phyloP scores from a whole-genome alignment of 2,329 filamentous ascomycete genomes.

The Fusarium udum region DNA sequence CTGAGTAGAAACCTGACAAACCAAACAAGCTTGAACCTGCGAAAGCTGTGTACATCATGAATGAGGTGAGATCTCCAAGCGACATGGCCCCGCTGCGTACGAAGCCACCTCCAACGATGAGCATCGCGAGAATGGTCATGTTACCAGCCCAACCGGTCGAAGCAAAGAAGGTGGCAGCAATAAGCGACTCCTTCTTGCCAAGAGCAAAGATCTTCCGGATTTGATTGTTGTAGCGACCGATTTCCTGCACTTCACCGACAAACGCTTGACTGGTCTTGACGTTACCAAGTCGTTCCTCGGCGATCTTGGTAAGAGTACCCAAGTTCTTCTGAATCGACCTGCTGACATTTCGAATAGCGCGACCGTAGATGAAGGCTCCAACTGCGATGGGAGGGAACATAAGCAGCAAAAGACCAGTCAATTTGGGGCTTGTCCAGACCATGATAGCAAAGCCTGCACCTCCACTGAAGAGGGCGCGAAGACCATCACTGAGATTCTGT shows the following conservation, averaged over 20 bases:
- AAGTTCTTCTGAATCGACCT: constrained; percentile 94
- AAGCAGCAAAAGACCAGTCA: constrained; percentile 85
- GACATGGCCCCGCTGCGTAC: constrained; percentile 87
- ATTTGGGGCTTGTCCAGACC: constrained; percentile 92
- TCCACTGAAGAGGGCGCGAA: constrained; percentile 89
- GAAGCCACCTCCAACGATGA: constrained; percentile 90
- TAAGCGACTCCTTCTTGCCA: constrained; percentile 85
- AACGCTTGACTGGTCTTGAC: constrained; percentile 97
- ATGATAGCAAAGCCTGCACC: constrained; percentile 90
- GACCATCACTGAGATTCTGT: constrained; percentile 95
- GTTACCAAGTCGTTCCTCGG: constrained; percentile 96
- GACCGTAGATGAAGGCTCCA: constrained; percentile 90
- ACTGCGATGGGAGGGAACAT: constrained; percentile 92
- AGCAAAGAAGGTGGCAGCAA: constrained; percentile 89
- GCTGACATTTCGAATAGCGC: constrained; percentile 87
- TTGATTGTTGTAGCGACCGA: constrained; percentile 89
- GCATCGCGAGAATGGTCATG: constrained; percentile 90
- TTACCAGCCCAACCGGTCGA: constrained; percentile 93
- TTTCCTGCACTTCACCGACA: constrained; percentile 90
- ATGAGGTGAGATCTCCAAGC: constrained; percentile 92
- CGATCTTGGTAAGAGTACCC: constrained; percentile 93
- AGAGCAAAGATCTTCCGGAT: constrained; percentile 91
- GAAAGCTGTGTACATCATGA: constrained; percentile 98
- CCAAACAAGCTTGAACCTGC: constrained; percentile 89
- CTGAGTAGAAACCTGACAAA: constrained; percentile 94